Evolutionary conservation across 2,329 filamentous ascomycete genomes (phyloP), one percentile per base, ranked within the genome.

Genomic region (Fusarium dimerum): DNA sequence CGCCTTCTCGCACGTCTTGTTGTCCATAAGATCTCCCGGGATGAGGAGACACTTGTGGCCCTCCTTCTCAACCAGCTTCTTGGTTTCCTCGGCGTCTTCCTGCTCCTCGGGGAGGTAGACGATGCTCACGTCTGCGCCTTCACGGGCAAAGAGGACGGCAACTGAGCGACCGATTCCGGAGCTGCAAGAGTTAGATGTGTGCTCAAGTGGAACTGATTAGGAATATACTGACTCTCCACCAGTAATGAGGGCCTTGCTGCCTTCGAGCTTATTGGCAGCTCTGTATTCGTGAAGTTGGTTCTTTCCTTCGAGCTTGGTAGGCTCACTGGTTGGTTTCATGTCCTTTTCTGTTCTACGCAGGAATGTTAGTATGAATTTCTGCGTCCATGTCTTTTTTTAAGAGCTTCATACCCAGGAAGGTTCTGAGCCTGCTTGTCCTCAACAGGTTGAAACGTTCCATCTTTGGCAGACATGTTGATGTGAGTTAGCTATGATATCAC

Each of bases 121-220:
- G 52, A 84, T 82, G 20, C 73, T 78, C 43, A 83, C 71, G 56
- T 84, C 77, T 13, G 82, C 79, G 2, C 82, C 82, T 62, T 85
- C 82, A 9, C 79, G 73, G 0, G 82, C 82, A 67, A 82, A 82
- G 2, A 84, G 67, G 1, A 83, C 72, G 0, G 80, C 81, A 2
- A 82, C 74, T 1, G 79, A 71, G 10, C 80, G 76, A 16, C 81
- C 80, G 43, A 84, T 84, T 5, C 78, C 79, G 2, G 78, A 81
- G 54, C 78, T 80, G 40, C 1, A 43, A 3, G 0, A 0, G 8
- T 34, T 8, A 46, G 38, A 15, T 36, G 13, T 5, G 6, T 36
- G 30, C 7, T 36, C 15, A 6, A 2, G 3, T 1, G 5, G 10
- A 12, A 5, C 2, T 6, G 9, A 15, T 6, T 13, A 13, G 6